Base-by-base conservation (phyloP, 176 grass and related monocot genomes). In the Triticum turgidum region DNA sequence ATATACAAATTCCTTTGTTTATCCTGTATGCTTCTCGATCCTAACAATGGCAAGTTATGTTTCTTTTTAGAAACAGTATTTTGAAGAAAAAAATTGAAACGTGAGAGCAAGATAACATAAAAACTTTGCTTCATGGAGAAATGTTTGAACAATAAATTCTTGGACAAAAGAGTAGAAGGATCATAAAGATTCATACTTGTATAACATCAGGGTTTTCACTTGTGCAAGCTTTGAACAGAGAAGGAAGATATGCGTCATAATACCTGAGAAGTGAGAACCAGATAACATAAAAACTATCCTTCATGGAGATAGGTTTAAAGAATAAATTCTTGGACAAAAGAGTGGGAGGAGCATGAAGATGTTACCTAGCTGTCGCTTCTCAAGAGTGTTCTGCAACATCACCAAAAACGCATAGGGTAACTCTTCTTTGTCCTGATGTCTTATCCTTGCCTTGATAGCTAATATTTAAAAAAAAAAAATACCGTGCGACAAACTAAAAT, bases 231-330 rank as follows among this genome's bases (percentile, higher is more conserved):
- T 95, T 88, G 86, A 95, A 84, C 18, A 95, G 70, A 87, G 87
- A 95, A 90, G 93, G 93, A 84, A 95, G 88, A 74, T 95, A 95
- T 22, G 88, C 25, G 34, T 87, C 88, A 88, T 95, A 95, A 89
- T 95, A 95, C 74, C 93, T 95, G 76, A 54, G 39, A 42, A 42
- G 39, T 42, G 39, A 42, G 8, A 68, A 81, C 25, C 70, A 90
- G 70, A 69, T 11, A 75, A 44, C 34, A 62, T 38, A 33, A 86
- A 71, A 79, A 33, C 33, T 61, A 29, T 73, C 13, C 33, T 39
- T 83, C 33, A 73, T 59, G 3, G 38, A 11, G 44, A 83, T 72
- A 61, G 5, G n/a, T 61, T 18, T 41, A 22, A 82, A 58, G 12
- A 71, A 83, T 41, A n/a, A 59, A 39, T 83, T 83, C 65, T 52